Base-by-base conservation (phyloP, 176 grass and related monocot genomes). In the Pharus latifolius region DNA sequence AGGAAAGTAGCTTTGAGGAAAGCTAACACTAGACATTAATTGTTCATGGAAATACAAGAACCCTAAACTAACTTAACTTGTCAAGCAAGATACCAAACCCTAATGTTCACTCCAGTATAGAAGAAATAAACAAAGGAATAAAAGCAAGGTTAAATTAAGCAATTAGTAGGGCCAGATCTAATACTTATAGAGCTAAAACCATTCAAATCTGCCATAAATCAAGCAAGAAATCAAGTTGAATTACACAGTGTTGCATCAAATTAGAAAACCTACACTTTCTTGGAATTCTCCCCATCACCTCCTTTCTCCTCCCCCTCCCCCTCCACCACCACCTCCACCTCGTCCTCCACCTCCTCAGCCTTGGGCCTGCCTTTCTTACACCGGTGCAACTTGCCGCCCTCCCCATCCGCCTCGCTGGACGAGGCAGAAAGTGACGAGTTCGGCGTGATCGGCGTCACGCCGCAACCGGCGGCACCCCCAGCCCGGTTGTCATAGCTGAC, bases 391-490 rank as follows among this genome's bases (percentile, higher is more conserved):
- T 85, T 78, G 15, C 80, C 91, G 15, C 80, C 91, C 10, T 91
- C 85, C 7, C 79, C 85, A 14, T 81, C 83, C 38, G 79, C 76
- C 75, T 86, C 88, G 40, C 64, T 84, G 10, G 79, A 96, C 51
- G 88, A 96, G 55, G 81, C 83, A 59, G 85, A 88, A 6, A 83
- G 71, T 12, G 88, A 96, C 6, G 92, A 96, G 67, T 96, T 96
- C 3, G 82, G 88, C 7, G 92, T 88, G 56, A 75, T 71, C 61
- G 78, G 68, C 63, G 64, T 48, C 30, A 49, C 19, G 17, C 69
- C 76, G 22, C 80, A 69, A 14, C 83, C 76, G 15, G 69, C 47
- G 6, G 55, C 70, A 22, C 69, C 65, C 22, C 70, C 78, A 18
- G 70, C 83, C 48, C 80, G 77, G 17, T 77, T 85, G 5, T 85